Percentiles rank a stretch among this genome's conserved stretches.
Conservation (phyloP, 257 asterid species). For the Petrea volubilis region DNA sequence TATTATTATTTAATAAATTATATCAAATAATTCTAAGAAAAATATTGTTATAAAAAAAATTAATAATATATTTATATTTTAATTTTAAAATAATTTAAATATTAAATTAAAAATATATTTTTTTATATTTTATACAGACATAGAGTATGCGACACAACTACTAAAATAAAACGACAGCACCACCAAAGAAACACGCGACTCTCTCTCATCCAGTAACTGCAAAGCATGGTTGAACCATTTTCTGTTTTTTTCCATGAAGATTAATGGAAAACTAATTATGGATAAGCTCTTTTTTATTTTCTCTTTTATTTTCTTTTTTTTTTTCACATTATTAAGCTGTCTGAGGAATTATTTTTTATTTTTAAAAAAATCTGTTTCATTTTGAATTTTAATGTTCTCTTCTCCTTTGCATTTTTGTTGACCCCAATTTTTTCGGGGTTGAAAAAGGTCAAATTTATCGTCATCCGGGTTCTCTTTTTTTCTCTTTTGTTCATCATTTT, state of each 20-base stretch:
- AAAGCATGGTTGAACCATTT: background rate
- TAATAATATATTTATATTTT: too few relatives aligned
- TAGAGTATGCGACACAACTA: background rate
- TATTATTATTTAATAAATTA: too few relatives aligned
- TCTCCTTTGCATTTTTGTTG: too few relatives aligned
- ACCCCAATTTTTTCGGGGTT: background rate
- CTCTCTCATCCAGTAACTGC: background rate
- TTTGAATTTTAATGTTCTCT: background rate
- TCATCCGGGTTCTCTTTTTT: background rate
- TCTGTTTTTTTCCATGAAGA: background rate
- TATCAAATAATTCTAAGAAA: too few relatives aligned
- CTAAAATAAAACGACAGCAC: background rate
- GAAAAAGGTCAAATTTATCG: conserved; percentile 1
- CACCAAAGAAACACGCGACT: background rate
- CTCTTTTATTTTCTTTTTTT: background rate
- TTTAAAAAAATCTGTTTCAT: background rate
- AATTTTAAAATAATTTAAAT: too few relatives aligned
- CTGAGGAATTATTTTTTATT: background rate
- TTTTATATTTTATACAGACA: too few relatives aligned
- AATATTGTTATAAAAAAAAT: too few relatives aligned
- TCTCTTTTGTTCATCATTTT: background rate
- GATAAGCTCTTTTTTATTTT: background rate
- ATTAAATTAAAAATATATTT: too few relatives aligned
- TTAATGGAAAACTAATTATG: background rate
- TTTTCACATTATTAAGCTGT: background rate